Evolutionary conservation across 2,329 filamentous ascomycete genomes (phyloP).

Genomic region (Colletotrichum spinosum): DNA sequence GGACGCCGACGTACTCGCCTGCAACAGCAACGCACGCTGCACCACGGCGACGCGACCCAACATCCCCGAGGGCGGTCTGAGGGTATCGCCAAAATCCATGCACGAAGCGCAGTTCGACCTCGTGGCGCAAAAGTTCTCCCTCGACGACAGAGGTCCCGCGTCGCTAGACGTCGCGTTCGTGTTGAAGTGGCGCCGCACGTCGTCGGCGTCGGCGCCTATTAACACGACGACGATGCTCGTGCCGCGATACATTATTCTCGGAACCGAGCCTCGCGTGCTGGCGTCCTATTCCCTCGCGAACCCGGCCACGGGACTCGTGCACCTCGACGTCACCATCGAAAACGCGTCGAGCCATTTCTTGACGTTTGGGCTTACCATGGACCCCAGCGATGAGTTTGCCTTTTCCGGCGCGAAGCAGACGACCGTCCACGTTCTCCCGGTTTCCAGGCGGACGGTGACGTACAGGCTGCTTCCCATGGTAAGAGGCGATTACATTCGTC

Average conservation of each 20-base stretch:
- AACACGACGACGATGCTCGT: constrained; percentile 80
- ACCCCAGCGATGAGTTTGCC: constrained; percentile 90
- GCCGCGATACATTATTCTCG: constrained; percentile 83
- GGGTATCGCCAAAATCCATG: constrained; percentile 74
- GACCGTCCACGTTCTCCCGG: constrained; percentile 82
- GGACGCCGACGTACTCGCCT: constrained; percentile 69
- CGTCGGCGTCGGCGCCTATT: constrained; percentile 41
- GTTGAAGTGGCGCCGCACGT: constrained; percentile 79
- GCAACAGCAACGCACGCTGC: constrained; percentile 73
- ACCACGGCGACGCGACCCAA: constrained; percentile 53
- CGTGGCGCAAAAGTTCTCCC: constrained; percentile 77
- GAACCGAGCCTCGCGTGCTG: constrained; percentile 88
- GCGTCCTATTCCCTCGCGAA: constrained; percentile 63
- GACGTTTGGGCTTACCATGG: constrained; percentile 92
- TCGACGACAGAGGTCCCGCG: constrained; percentile 85
- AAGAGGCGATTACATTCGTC: constrained; percentile 75
- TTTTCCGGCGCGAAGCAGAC: constrained; percentile 90
- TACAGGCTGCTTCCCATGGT: constrained; percentile 80
- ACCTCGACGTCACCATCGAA: constrained; percentile 77
- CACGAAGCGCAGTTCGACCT: constrained; percentile 80
- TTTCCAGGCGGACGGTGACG: constrained; percentile 78
- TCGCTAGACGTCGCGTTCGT: constrained; percentile 80
- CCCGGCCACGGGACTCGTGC: constrained; percentile 50
- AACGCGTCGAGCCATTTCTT: constrained; percentile 96
- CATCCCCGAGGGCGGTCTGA: constrained; percentile 54